Base-by-base conservation (phyloP, 352 stramenopile genomes). In the Phytophthora quininea region DNA sequence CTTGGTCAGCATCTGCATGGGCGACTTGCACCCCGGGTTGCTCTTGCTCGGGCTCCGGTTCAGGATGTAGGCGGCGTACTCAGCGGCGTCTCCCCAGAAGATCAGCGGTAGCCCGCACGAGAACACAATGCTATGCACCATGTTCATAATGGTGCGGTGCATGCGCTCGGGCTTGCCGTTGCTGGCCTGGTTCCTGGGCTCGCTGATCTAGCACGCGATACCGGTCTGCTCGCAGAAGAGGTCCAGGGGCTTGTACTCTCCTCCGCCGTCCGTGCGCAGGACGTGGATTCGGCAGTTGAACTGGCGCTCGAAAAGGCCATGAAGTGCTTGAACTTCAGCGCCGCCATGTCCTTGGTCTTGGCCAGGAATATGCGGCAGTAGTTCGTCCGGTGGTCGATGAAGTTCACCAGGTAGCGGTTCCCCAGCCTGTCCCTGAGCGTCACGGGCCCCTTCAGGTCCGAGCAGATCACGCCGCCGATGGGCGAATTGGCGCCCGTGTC, bases 61-160 rank as follows among this genome's bases (percentile, higher is more conserved):
- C 8, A 78, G 47, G 0, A 79, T 55, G 31, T 74, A 76, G 1
- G 47, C 53, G 0, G 60, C 63, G 37, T 78, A 77, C 29, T 78
- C 37, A 1, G 43, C 62, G 0, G 69, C 61, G 24, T 78, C 49
- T 1, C 66, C 62, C 66, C 71, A 79, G 51, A 74, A 69, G 8
- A n/a, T 50, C 0, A 82, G 40, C 9, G 57, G 52, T 1, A 75
- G 15, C 2, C 58, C 61, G 29, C 63, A 71, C 2, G 42, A 52
- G 30, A 79, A 77, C 11, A 79, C 7, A 57, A 77, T 75, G 46
- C 66, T 77, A 12, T 61, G 29, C 9, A 58, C 54, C 55, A 77
- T 71, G 55, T 75, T 73, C 56, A 73, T 67, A 9, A 78, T 68
- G 2, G 62, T 77, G 3, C 64, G 42, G 35, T 82, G 74, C 61